Conservation (phyloP, 192 early-diverging fungal species). For the Coemansia sp. region DNA sequence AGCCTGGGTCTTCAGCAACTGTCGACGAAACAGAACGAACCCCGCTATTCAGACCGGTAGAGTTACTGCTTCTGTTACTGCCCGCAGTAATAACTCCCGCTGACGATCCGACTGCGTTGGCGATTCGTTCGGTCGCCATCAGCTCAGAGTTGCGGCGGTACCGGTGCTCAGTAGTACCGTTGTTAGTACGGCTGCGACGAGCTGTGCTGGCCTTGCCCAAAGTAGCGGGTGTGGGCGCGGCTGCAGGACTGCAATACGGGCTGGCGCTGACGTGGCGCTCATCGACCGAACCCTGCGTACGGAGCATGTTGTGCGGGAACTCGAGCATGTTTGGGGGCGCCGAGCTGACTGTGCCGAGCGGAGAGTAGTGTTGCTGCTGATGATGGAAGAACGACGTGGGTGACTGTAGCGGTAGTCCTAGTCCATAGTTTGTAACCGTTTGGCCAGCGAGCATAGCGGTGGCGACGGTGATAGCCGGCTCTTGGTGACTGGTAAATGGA, state of each 20-base stretch:
- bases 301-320: conserved; percentile 35
- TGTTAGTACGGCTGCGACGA: conserved; percentile 28
- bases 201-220: conserved; percentile 4
- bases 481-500: neutral
- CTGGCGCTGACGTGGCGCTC: neutral
- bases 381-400: conserved; percentile 6
- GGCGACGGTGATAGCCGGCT: neutral
- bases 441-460: no score
- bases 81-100: neutral
- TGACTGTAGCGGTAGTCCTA: conserved; percentile 19
- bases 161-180: conserved; percentile 55
- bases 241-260: neutral
- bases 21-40: conserved; percentile 41
- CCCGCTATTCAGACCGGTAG: neutral
- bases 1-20: conserved; percentile 16
- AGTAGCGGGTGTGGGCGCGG: neutral
- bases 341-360: conserved; percentile 29
- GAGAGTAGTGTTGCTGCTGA: neutral
- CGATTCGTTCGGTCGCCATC: conserved; percentile 25
- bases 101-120: neutral
- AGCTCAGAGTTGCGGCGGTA: conserved; percentile 58
- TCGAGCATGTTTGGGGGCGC: conserved; percentile 52
- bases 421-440: neutral
- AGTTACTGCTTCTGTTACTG: conserved; percentile 1
- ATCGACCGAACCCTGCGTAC: neutral